Evolutionary conservation across 148 eudicot genomes (phyloP).

Genomic region (Rhododendron ferrugineum): DNA sequence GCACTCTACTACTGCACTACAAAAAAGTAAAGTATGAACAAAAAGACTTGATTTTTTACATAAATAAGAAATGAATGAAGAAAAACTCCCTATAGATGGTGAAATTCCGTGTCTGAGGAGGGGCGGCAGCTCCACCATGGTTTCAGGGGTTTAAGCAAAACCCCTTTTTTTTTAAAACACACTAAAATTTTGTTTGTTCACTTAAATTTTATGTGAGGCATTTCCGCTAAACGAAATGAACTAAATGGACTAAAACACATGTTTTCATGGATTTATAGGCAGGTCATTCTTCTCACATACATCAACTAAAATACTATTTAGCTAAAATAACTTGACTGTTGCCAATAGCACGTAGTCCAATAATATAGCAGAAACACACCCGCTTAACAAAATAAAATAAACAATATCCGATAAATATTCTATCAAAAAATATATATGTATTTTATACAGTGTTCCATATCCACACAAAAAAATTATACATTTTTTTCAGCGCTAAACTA

Average conservation of each 20-base stretch:
- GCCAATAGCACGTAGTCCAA: too few relatives aligned
- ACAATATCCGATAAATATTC: not conserved
- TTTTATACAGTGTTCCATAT: not conserved
- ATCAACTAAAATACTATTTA: not conserved
- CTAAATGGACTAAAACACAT: too few relatives aligned
- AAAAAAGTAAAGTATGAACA: not conserved
- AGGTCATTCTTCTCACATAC: not conserved
- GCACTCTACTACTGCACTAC: not conserved
- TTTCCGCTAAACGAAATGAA: not conserved
- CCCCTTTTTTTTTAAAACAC: not conserved
- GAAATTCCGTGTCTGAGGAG: not conserved
- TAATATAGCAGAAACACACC: too few relatives aligned
- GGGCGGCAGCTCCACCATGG: not conserved
- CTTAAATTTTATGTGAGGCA: not conserved
- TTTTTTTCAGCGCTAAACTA: not conserved
- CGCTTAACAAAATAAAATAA: not conserved
- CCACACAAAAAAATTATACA: not conserved
- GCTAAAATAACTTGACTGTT: not conserved
- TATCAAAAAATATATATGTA: too few relatives aligned
- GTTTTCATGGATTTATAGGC: too few relatives aligned
- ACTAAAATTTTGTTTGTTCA: not conserved
- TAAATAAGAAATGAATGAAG: not conserved
- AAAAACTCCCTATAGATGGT: not conserved
- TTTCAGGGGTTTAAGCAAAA: not conserved
- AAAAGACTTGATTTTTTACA: not conserved